Conservation (phyloP, 2,329 filamentous ascomycete genomes). For the Aspergillus eucalypticola region DNA sequence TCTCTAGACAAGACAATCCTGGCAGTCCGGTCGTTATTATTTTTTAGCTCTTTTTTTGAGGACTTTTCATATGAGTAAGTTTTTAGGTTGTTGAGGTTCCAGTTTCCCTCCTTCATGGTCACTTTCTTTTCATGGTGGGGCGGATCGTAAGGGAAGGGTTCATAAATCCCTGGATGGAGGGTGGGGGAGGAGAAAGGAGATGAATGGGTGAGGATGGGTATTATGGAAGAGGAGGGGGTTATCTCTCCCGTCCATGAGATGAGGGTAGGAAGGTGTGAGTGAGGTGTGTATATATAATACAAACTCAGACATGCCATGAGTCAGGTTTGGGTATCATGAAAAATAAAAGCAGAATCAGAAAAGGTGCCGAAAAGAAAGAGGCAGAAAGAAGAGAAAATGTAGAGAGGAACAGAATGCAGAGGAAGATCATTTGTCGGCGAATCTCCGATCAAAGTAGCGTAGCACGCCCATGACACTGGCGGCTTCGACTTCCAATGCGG, state of each 20-base stretch:
- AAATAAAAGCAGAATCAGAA: slow-evolving; percentile 7
- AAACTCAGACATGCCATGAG: slow-evolving; percentile 27
- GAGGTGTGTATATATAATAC: slow-evolving; percentile 23
- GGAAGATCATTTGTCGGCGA: slow-evolving; percentile 47
- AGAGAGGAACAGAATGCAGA: neutral
- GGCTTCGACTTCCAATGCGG: slow-evolving; percentile 75
- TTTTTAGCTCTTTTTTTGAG: neutral
- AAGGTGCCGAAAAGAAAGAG: slow-evolving; percentile 12
- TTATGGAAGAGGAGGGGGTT: neutral
- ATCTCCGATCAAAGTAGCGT: slow-evolving; percentile 76
- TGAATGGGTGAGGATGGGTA: neutral
- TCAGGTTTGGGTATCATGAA: slow-evolving; percentile 31
- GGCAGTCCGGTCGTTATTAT: neutral
- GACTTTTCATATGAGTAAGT: no score
- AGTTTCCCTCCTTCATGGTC: neutral
- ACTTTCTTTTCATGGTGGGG: neutral
- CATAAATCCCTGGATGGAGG: neutral
- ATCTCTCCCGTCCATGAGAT: neutral
- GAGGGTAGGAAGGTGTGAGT: neutral
- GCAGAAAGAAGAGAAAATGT: neutral
- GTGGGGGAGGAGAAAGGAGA: neutral
- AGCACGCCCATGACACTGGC: slow-evolving; percentile 85
- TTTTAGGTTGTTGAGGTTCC: no score
- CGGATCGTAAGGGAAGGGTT: neutral
- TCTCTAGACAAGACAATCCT: neutral